Evolutionary conservation across 257 asterid genomes (phyloP).

Genomic region (Echites panduratus): DNA sequence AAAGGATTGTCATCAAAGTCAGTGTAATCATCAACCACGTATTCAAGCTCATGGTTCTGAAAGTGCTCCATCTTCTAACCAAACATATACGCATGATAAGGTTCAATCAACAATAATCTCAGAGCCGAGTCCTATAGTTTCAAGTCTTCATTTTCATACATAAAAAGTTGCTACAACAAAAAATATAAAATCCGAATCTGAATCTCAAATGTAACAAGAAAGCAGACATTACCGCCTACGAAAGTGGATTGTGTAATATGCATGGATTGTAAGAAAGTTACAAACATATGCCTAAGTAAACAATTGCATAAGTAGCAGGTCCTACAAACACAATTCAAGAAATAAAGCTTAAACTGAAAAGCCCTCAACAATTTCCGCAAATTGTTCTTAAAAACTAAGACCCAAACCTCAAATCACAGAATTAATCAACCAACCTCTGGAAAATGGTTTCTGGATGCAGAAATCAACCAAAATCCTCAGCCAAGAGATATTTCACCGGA

Average conservation of each 20-base stretch:
- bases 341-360: background rate
- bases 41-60: constrained; percentile 51
- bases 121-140: background rate
- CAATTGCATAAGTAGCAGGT: background rate
- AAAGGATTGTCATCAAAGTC: constrained; percentile 33
- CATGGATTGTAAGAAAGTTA: background rate
- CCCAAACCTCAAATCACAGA: background rate
- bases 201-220: background rate
- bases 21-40: constrained; percentile 43
- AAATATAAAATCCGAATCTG: background rate
- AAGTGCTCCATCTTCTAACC: constrained; percentile 43
- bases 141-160: too few species aligned
- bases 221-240: background rate
- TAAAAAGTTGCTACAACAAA: background rate
- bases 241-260: background rate
- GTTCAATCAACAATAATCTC: background rate
- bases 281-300: background rate
- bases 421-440: constrained; percentile 9
- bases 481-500: background rate
- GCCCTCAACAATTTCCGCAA: background rate
- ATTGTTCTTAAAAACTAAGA: background rate
- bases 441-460: background rate
- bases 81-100: background rate
- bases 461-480: background rate
- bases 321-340: background rate